Base-by-base conservation (phyloP, 2,329 filamentous ascomycete genomes). In the Paraconiothyrium brasiliense region DNA sequence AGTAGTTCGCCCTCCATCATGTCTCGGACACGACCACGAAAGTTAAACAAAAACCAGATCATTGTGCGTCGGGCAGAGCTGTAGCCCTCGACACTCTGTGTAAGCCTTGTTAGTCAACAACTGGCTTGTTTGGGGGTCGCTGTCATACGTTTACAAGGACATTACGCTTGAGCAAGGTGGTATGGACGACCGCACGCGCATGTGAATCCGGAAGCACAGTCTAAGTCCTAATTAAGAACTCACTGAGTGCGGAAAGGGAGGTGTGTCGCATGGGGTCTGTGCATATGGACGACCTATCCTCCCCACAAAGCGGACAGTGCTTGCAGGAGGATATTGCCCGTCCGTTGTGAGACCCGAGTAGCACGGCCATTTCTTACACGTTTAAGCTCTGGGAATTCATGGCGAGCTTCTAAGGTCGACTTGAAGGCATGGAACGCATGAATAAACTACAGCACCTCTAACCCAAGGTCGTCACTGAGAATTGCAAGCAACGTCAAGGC, bases 21-120 rank as follows among this genome's bases (percentile, higher is more conserved):
- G 54, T 56, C 54, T 56, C 54, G 54, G 54, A 56, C 54, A 37
- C 41, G 27, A 47, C 30, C 32, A 37, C 43, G 11, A 35, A 32
- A 47, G 27, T n/a, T 20, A 35, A 37, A 39, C 43, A 32, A 37
- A 35, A 6, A 20, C 27, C 30, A 47, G 20, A 47, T 11, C 22
- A 48, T 27, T 43, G 54, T 56, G 43, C 35, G 54, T 47, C 30
- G 43, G 54, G 48, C 32, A 48, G 43, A 48, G 13, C 20, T 47
- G 13, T 39, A 14, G 43, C 39, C 51, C 52, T 55, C 52, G 39
- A 39, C 39, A 22, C 39, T 22, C 24, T 46, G 39, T 44, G 52
- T 24, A 46, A 46, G 52, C 30, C 43, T 47, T 30, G 41, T 47
- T 56, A 30, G 43, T 47, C 32, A 47, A 30, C 9, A 24, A 39